Evolutionary conservation across 2,329 filamentous ascomycete genomes (phyloP), one percentile per base, ranked within the genome.

Genomic region (Trichoderma sp.): DNA sequence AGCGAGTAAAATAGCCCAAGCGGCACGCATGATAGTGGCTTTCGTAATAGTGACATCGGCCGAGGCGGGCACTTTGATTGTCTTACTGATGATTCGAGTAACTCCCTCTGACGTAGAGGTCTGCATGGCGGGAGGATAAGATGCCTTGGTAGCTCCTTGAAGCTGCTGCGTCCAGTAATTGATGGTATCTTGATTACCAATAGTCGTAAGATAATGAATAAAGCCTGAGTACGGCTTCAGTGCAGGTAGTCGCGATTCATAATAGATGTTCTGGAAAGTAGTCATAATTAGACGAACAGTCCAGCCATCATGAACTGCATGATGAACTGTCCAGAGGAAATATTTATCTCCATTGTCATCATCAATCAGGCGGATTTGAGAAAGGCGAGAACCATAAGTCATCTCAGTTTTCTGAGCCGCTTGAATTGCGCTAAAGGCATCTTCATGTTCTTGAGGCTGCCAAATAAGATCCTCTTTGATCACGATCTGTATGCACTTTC

Each of bases 251-350:
- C n/a, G n/a, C n/a, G n/a, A 21, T 5, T 76, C 74, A 2, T 45
- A 4, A 21, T 79, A 80, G 0, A 65, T 71, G 8, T 59, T 45
- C 3, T 75, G 21, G 0, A 81, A 66, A 5, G 64, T 65, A 5
- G 78, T 66, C 50, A 79, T 63, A 4, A 80, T 75, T 0, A 79
- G 64, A n/a, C 38, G 56, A 18, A 80, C 66, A 2, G 80, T 79
- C 78, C 80, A 81, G 12, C 81, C 81, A 71, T 83, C 82, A 24
- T 82, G 82, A 4, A 82, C 38, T 1, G 80, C 77, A 63, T 83
- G 81, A 24, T 82, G 80, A 3, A 80, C 71, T 0, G 79, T 80
- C 76, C 80, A 81, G 4, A 81, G 71, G 16, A 82, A 78, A n/a
- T 64, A 79, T 1, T 27, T 62, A 3, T 29, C 5, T 0, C 35